Evolutionary conservation across 306 rosid genomes (phyloP).

Genomic region (Clitoria ternatea): DNA sequence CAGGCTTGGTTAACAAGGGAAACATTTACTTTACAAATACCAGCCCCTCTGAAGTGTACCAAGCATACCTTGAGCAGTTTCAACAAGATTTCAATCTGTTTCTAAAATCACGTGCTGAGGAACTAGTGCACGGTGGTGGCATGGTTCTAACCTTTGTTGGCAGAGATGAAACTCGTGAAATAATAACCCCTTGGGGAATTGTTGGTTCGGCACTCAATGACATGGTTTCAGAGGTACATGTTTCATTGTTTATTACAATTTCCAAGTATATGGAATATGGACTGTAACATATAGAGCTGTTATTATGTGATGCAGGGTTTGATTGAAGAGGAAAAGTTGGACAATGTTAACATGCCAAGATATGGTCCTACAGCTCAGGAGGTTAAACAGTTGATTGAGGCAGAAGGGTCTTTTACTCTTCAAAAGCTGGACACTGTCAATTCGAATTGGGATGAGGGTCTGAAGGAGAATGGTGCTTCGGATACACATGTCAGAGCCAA

Average conservation of each 20-base stretch:
- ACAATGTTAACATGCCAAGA: constrained; percentile 35
- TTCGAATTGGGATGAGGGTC: constrained; percentile 19
- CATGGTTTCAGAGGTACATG: constrained; percentile 46
- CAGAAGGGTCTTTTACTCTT: constrained; percentile 39
- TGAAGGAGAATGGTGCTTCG: neutral
- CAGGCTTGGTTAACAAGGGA: constrained; percentile 15
- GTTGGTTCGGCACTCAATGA: constrained; percentile 41
- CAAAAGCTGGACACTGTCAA: constrained; percentile 15
- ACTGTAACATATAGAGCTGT: neutral
- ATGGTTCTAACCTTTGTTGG: constrained; percentile 42
- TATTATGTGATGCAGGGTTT: neutral
- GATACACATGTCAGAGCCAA: neutral
- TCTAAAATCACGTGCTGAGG: constrained; percentile 38
- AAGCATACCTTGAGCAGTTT: constrained; percentile 40
- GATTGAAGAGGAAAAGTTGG: constrained; percentile 33
- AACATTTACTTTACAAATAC: constrained; percentile 27
- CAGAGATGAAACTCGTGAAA: constrained; percentile 18
- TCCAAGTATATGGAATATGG: neutral
- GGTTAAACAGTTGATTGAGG: constrained; percentile 30
- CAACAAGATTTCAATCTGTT: constrained; percentile 38
- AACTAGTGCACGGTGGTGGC: constrained; percentile 37
- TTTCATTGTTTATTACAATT: neutral
- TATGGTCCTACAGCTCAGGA: constrained; percentile 34
- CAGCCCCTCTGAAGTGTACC: constrained; percentile 30
- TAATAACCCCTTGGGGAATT: constrained; percentile 14